Evolutionary conservation across 306 rosid genomes (phyloP), one percentile per base, ranked within the genome.

Genomic region (Sophora flavescens): DNA sequence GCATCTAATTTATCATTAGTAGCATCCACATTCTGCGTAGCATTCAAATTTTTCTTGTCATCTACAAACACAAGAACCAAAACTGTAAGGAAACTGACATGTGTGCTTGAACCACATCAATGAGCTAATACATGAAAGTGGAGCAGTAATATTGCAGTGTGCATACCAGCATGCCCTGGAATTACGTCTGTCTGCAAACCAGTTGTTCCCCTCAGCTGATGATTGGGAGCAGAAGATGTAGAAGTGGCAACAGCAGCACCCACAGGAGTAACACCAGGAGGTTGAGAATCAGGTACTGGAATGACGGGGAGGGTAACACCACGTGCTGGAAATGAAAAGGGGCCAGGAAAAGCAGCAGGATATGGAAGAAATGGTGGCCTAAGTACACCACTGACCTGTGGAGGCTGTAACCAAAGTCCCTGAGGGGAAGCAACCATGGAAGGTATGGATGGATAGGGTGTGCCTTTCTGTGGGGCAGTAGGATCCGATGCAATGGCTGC

Each of bases 181-280:
- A 75, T 60, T 56, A 78, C 65, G 73, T 84, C 92, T 8, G 82
- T 65, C 78, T 84, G 90, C 70, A 81, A 84, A 78, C 74, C 89
- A 74, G 83, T 63, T 78, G 87, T 74, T 51, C 81, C 88, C 53
- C 86, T 74, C n/a, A 16, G 76, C 47, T 80, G 87, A 83, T 71
- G 85, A 69, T 45, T 38, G 44, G 85, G 62, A 78, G 78, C 77
- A 71, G 87, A 74, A 73, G 87, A 26, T 8, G 56, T 58, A 22
- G 84, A 53, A 76, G 47, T 68, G 18, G 80, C 44, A 9, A 68
- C 61, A 18, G 79, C 65, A 81, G 81, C 65, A 69, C 79, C 88
- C 73, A 90, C 83, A 65, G 97, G 91, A 30, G 91, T 89, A 82
- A 92, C 92, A 80, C 98, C 98, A 33, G 97, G 98, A 62, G 96